Evolutionary conservation across 2,329 filamentous ascomycete species (phyloP), one percentile per base, ranked within the genome.

Genomic region (Pestalotiopsis sp.): DNA sequence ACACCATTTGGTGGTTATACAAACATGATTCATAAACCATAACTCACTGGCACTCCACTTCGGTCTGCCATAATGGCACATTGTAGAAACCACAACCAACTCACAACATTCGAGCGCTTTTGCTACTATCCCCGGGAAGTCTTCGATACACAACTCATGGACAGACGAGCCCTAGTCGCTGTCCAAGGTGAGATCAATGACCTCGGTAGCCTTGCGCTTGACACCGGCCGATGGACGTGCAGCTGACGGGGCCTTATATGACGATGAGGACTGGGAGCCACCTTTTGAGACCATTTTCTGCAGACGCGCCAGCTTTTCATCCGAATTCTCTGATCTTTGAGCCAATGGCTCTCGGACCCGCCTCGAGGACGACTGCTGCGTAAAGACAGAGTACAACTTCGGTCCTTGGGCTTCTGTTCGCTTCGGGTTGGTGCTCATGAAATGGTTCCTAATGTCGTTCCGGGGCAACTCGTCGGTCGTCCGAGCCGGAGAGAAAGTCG

Each of bases 151-250:
- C 17, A 9, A 52, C 6, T 11, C 20, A 7, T 9, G 45, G 9
- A 52, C 17, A 52, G 57, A 36, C 25, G 23, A 59, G 23, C 11
- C 6, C 57, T 59, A 59, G 27, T 59, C 57, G 57, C 57, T 59
- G 57, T 73, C 71, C 6, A 60, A 65, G 5, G 71, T 74, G 39
- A 73, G 72, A 27, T 73, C 72, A 49, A 72, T 72, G 20, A 68
- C n/a, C n/a, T 75, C 72, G 31, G 66, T 59, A 25, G 66, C 66
- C 62, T 72, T 72, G 49, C 70, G 70, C 65, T 72, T 72, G 23
- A 39, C 38, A 17, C 72, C 69, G 20, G 70, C 63, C 31, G 61
- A 25, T 6, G 64, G 67, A 11, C 14, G 23, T 45, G 17, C 45
- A 17, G 27, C n/a, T 20, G 52, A 39, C 39, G 13, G 49, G n/a